These are phyloP conservation scores for Xylaria grammica DNA, from an alignment of 495 filamentous ascomycete species.

Conservation along the genomic window DNA sequence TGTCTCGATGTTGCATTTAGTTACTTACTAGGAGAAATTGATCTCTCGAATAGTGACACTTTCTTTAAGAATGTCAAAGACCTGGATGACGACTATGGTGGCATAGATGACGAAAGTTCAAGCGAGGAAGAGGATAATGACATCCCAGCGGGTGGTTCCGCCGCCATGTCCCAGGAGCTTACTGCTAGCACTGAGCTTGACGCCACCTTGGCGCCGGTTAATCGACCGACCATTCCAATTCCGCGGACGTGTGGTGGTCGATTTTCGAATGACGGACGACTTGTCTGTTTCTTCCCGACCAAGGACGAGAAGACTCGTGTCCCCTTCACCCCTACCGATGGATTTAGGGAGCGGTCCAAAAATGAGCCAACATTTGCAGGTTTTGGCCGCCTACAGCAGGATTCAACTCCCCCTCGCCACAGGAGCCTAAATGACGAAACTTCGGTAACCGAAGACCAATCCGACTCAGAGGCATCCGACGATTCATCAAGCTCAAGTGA, in stretches of 20 bases:
- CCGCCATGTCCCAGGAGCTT: slow-evolving; percentile 59
- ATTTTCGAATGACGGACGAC: slow-evolving; percentile 76
- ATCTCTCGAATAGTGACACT: slow-evolving; percentile 72
- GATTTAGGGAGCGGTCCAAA: slow-evolving; percentile 65
- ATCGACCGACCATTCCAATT: slow-evolving; percentile 74
- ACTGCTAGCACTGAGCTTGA: slow-evolving; percentile 57
- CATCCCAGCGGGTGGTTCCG: slow-evolving; percentile 57
- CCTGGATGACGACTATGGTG: slow-evolving; percentile 65
- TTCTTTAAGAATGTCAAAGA: slow-evolving; percentile 69
- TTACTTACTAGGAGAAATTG: slow-evolving; percentile 84
- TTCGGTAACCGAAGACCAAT: slow-evolving; percentile 54
- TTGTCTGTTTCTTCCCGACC: slow-evolving; percentile 87
- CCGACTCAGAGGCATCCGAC: slow-evolving; percentile 67
- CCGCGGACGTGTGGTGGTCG: slow-evolving; percentile 75
- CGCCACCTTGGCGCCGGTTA: slow-evolving; percentile 59
- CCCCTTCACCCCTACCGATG: slow-evolving; percentile 61
- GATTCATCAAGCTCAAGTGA: slow-evolving; percentile 70
- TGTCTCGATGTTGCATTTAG: slow-evolving; percentile 82
- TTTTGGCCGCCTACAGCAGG: slow-evolving; percentile 75
- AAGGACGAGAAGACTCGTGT: slow-evolving; percentile 74
- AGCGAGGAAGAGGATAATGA: slow-evolving; percentile 84
- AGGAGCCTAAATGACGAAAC: slow-evolving; percentile 56
- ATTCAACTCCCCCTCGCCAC: slow-evolving; percentile 52
- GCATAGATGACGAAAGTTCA: slow-evolving; percentile 68
- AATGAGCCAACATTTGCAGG: slow-evolving; percentile 79